Evolutionary conservation across 2,329 filamentous ascomycete genomes (phyloP).

Genomic region (Pestalotiopsis sp.): DNA sequence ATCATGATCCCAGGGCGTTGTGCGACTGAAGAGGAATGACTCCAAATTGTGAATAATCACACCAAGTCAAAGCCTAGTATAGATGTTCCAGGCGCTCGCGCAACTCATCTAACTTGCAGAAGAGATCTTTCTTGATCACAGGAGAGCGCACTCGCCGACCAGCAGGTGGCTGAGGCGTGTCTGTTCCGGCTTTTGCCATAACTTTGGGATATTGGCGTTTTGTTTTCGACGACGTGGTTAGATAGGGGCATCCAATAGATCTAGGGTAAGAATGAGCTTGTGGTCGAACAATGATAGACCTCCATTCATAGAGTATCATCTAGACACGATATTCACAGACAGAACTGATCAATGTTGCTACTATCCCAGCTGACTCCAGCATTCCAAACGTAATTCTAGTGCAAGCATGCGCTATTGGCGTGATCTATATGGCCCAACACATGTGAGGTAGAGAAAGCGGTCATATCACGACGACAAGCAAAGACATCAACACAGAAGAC

Average conservation of each 20-base stretch:
- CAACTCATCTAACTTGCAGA: neutral
- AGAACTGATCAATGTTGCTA: neutral
- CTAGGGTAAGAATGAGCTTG: neutral
- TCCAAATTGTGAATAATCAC: slow-evolving; percentile 25
- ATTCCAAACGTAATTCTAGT: no score
- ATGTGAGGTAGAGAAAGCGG: no score
- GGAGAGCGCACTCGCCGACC: no score
- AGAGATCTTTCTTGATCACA: neutral
- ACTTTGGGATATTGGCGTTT: no score
- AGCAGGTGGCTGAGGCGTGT: no score
- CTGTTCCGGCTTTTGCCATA: no score
- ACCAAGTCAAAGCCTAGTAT: neutral
- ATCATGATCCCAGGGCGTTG: slow-evolving; percentile 27
- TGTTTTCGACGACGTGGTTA: neutral
- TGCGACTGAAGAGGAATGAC: slow-evolving; percentile 29
- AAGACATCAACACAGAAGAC: no score
- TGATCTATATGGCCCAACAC: no score
- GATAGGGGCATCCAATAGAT: neutral
- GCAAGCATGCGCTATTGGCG: no score
- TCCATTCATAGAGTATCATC: neutral
- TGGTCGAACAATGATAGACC: neutral
- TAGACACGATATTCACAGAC: neutral
- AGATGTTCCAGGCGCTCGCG: no score
- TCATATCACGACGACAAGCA: no score
- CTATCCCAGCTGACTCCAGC: neutral